Conservation (phyloP, 2,329 filamentous ascomycete species). For the Claviceps africana region DNA sequence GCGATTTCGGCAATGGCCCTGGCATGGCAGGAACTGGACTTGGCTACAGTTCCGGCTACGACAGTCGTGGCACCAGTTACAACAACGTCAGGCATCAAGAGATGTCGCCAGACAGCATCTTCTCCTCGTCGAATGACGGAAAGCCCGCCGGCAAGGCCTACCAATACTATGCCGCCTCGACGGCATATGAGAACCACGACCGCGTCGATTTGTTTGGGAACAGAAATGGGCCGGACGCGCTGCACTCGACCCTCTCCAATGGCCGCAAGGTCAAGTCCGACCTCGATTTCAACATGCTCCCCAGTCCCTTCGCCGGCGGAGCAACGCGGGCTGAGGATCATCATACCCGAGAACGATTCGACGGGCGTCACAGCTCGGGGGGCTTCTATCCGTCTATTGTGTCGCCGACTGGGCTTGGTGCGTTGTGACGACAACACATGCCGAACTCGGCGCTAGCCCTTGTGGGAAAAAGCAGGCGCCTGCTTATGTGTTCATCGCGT, state of each 20-base stretch:
- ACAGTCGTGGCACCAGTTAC: slow-evolving; percentile 21
- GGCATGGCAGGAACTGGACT: slow-evolving; percentile 23
- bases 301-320: slow-evolving; percentile 27
- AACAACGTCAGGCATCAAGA: slow-evolving; percentile 33
- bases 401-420: slow-evolving; percentile 27
- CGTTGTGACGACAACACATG: slow-evolving; percentile 25
- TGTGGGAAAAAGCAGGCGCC: background rate
- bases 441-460: background rate
- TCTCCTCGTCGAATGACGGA: slow-evolving; percentile 33
- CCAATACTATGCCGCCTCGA: slow-evolving; percentile 38
- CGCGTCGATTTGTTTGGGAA: slow-evolving; percentile 37
- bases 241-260: slow-evolving; percentile 13
- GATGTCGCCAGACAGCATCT: slow-evolving; percentile 35
- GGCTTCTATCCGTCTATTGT: slow-evolving; percentile 41
- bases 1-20: slow-evolving; percentile 16
- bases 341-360: slow-evolving; percentile 33
- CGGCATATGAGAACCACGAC: slow-evolving; percentile 36
- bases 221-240: slow-evolving; percentile 21
- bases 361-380: slow-evolving; percentile 35
- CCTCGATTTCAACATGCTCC: slow-evolving; percentile 29
- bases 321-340: slow-evolving; percentile 18
- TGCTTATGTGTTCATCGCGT: background rate
- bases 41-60: slow-evolving; percentile 14
- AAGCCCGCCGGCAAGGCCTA: slow-evolving; percentile 37
- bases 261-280: slow-evolving; percentile 34